Conservation (phyloP, 805 yeast species). For the Blastobotrys mokoenaii region DNA sequence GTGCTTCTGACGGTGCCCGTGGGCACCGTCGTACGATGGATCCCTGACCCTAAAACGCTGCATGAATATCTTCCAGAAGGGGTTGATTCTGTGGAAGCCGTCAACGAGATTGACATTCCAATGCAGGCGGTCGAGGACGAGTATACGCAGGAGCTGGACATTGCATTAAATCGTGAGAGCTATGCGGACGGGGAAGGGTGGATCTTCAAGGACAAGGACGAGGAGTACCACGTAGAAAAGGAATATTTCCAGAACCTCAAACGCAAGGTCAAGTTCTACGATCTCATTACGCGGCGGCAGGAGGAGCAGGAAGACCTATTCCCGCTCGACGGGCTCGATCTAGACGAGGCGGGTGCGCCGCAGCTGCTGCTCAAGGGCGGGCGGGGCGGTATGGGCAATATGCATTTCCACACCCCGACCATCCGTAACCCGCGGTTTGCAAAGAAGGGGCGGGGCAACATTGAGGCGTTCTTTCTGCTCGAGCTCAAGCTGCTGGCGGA, state of each 20-base stretch:
- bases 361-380: slow-evolving; percentile 74
- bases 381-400: slow-evolving; percentile 89
- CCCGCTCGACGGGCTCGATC: slow-evolving; percentile 78
- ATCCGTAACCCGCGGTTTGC: slow-evolving; percentile 88
- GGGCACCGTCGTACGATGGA: slow-evolving; percentile 83
- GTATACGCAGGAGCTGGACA: slow-evolving; percentile 10
- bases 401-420: slow-evolving; percentile 80
- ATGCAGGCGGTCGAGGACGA: slow-evolving; percentile 3
- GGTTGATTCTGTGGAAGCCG: slow-evolving; percentile 19
- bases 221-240: slow-evolving; percentile 55
- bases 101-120: neutral
- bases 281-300: slow-evolving; percentile 43
- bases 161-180: slow-evolving; percentile 45
- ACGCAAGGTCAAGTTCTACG: slow-evolving; percentile 56
- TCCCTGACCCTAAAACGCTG: slow-evolving; percentile 51
- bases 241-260: slow-evolving; percentile 61
- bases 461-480: slow-evolving; percentile 59
- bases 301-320: slow-evolving; percentile 61
- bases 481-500: slow-evolving; percentile 89
- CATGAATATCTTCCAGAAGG: slow-evolving; percentile 12
- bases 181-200: slow-evolving; percentile 75
- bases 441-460: slow-evolving; percentile 65
- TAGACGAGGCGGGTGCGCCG: slow-evolving; percentile 54
- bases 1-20: slow-evolving; percentile 79
- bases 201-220: slow-evolving; percentile 74